A percentile compares a stretch with the other conserved stretches of the same genome.
phyloP scores from a whole-genome alignment of 805 yeast species.

The Candida pini region DNA sequence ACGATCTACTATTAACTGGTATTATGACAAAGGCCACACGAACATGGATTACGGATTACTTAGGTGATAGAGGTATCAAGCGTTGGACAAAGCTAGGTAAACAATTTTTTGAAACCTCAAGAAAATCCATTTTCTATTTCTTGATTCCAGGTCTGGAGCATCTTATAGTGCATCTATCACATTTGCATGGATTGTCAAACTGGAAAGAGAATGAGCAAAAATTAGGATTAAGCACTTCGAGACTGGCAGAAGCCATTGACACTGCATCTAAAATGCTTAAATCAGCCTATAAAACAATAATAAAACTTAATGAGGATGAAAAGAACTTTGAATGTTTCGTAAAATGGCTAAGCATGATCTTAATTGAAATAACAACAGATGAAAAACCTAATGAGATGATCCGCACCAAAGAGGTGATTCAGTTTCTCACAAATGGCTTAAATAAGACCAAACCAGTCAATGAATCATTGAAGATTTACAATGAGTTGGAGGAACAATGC shows the following conservation, averaged over 20 bases:
- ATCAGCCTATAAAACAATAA: conserved; percentile 31
- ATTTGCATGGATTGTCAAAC: conserved; percentile 34
- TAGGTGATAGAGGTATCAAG: conserved; percentile 62
- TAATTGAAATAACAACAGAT: conserved; percentile 35
- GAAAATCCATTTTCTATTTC: conserved; percentile 42
- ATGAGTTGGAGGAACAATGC: conserved; percentile 9
- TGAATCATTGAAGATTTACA: conserved; percentile 6
- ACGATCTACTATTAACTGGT: conserved; percentile 49
- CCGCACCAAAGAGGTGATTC: conserved; percentile 26
- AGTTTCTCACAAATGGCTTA: conserved; percentile 24
- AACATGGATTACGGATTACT: conserved; percentile 58
- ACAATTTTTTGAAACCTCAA: conserved; percentile 42
- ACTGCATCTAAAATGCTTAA: conserved; percentile 26
- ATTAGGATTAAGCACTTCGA: conserved; percentile 13
- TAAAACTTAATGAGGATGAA: conserved; percentile 42
- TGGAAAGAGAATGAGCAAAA: conserved; percentile 29
- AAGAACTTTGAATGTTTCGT: conserved; percentile 38
- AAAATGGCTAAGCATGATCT: conserved; percentile 36
- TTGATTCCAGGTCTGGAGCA: conserved; percentile 54
- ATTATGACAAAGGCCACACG: conserved; percentile 42
- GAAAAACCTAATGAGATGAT: conserved; percentile 18
- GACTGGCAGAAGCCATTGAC: conserved; percentile 14
- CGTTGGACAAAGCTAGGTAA: conserved; percentile 49
- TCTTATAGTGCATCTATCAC: conserved; percentile 39
- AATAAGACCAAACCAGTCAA: conserved; percentile 4